Percentiles rank a stretch among this genome's conserved stretches.
phyloP scores from a whole-genome alignment of 2,329 filamentous ascomycete genomes.

The Trichoderma aggressivum region DNA sequence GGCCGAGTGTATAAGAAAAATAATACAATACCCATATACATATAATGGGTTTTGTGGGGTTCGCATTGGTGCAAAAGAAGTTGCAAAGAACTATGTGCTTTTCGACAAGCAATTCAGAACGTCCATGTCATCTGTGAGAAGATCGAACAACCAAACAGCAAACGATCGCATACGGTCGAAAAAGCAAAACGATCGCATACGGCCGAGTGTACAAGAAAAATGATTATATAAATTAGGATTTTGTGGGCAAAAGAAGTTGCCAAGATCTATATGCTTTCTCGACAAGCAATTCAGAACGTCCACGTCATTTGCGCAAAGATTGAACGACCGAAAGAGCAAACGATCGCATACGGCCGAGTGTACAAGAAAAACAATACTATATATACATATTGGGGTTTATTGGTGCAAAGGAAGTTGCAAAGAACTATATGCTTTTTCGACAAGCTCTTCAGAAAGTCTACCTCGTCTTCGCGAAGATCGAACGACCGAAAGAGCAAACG shows the following conservation, averaged over 20 bases:
- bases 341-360: not conserved
- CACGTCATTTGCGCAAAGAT: not conserved
- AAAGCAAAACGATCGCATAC: not conserved
- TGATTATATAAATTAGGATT: not conserved
- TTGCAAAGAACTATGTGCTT: not conserved
- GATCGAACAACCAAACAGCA: not conserved
- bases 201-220: not conserved
- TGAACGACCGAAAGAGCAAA: not conserved
- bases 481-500: not conserved
- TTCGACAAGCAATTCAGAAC: not conserved
- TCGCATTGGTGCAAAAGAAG: not conserved
- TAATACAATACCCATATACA: not conserved
- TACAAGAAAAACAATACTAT: not conserved
- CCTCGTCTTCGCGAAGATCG: not conserved
- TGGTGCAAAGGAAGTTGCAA: not conserved
- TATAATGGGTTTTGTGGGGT: not conserved
- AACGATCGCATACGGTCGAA: too few species aligned
- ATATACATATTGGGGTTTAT: not conserved
- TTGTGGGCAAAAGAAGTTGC: not conserved
- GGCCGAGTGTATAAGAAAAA: not conserved
- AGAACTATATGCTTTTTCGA: not conserved
- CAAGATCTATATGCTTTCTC: not conserved
- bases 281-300: not conserved
- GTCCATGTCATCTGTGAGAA: not conserved
- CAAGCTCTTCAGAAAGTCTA: not conserved